A percentile compares a stretch with the other conserved stretches of the same genome.
Conservation (phyloP, 164 flowering plant species). For the Amborella trichopoda region DNA sequence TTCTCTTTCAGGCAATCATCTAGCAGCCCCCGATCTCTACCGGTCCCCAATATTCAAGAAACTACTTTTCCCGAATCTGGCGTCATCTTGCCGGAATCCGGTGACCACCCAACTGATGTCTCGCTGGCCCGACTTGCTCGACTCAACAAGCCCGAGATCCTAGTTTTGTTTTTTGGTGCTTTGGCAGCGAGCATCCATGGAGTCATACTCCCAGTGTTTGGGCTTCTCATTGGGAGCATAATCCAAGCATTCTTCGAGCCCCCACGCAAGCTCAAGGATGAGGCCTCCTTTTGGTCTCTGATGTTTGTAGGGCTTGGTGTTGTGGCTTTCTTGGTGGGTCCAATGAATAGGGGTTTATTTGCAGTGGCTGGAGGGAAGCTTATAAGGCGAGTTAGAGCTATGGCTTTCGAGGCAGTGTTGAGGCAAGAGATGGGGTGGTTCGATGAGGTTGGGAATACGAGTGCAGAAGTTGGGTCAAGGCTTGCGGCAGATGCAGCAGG, state of each 20-base stretch:
- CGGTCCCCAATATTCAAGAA: slow-evolving; percentile 10
- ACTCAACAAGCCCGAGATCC: slow-evolving; percentile 51
- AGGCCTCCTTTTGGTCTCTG: slow-evolving; percentile 39
- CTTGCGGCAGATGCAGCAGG: slow-evolving; percentile 42
- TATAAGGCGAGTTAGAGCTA: slow-evolving; percentile 39
- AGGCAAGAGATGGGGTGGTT: slow-evolving; percentile 70
- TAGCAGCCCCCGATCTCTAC: slow-evolving; percentile 15
- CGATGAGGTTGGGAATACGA: slow-evolving; percentile 54
- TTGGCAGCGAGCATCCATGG: slow-evolving; percentile 40
- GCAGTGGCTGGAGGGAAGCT: slow-evolving; percentile 61
- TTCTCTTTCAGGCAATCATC: slow-evolving; percentile 11
- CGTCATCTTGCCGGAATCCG: slow-evolving; percentile 3
- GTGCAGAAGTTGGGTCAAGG: slow-evolving; percentile 52
- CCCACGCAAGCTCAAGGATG: slow-evolving; percentile 19
- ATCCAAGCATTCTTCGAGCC: slow-evolving; percentile 43
- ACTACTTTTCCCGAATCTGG: slow-evolving; percentile 7
- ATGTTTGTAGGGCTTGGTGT: slow-evolving; percentile 24
- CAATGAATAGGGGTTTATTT: slow-evolving; percentile 37
- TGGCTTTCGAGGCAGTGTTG: slow-evolving; percentile 45
- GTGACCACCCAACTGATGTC: slow-evolving; percentile 3
- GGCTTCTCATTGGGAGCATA: slow-evolving; percentile 32
- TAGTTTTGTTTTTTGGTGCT: slow-evolving; percentile 31
- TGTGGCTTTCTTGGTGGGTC: slow-evolving; percentile 11
- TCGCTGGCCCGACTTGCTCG: slow-evolving; percentile 29
- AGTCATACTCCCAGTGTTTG: slow-evolving; percentile 35